These are phyloP conservation scores for Aureobasidium sp. DNA, from an alignment of 2,329 filamentous ascomycete genomes.

Conservation along the genomic window DNA sequence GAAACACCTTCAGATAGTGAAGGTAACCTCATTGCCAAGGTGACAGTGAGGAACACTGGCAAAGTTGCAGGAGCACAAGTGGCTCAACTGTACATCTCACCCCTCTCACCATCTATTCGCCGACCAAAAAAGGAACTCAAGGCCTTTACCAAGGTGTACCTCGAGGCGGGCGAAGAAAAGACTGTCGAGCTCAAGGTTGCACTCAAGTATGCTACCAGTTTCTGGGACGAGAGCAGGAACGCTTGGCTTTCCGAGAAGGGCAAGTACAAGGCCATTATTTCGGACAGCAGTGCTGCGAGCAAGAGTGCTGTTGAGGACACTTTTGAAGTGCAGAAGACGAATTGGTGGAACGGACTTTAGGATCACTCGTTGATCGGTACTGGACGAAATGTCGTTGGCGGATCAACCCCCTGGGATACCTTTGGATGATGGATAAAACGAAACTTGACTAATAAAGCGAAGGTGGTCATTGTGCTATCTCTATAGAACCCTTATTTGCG, in stretches of 20 bases:
- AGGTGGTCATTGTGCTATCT: too few species aligned
- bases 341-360: constrained; percentile 59
- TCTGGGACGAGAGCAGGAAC: constrained; percentile 60
- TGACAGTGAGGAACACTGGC: constrained; percentile 51
- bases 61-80: constrained; percentile 51
- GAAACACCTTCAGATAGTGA: constrained; percentile 34
- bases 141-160: constrained; percentile 56
- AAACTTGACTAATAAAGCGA: neutral
- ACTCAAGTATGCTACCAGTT: constrained; percentile 59
- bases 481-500: neutral
- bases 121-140: constrained; percentile 63
- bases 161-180: constrained; percentile 51
- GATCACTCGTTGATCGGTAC: neutral
- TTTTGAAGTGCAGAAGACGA: constrained; percentile 53
- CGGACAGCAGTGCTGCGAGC: constrained; percentile 33
- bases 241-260: constrained; percentile 61
- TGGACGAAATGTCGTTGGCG: too few species aligned
- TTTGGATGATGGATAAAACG: neutral
- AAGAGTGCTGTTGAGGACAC: constrained; percentile 36
- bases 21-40: constrained; percentile 40
- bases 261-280: constrained; percentile 54
- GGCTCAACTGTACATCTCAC: constrained; percentile 60
- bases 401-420: too few species aligned
- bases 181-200: constrained; percentile 47
- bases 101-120: constrained; percentile 53